Conservation (phyloP, 768 basidiomycete genomes). For the Tulasnella calospora region DNA sequence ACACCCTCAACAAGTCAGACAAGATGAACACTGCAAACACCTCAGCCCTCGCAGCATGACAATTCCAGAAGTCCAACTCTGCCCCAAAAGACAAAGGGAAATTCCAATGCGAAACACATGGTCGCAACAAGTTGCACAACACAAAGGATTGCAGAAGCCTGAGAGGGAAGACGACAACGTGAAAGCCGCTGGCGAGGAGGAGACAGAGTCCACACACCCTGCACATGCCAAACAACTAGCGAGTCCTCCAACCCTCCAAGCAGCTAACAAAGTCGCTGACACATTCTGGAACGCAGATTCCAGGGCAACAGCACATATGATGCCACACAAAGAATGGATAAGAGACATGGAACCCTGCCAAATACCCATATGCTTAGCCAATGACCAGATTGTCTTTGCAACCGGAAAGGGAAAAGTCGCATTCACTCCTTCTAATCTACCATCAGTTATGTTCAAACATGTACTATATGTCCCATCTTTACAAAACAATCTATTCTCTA, state of each 20-base stretch:
- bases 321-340: neutral
- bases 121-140: neutral
- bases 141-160: neutral
- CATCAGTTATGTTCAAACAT: neutral
- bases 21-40: too few species aligned
- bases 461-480: neutral
- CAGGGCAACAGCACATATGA: slow-evolving; percentile 7
- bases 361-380: neutral
- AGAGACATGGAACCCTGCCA: neutral
- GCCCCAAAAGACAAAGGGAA: neutral
- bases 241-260: neutral
- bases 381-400: neutral
- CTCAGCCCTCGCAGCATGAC: neutral
- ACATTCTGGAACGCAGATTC: slow-evolving; percentile 11
- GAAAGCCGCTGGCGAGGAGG: neutral
- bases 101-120: neutral
- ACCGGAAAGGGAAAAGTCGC: neutral
- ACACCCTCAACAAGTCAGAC: neutral
- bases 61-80: too few species aligned
- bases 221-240: neutral
- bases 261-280: neutral
- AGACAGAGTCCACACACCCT: neutral
- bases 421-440: neutral
- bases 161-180: neutral
- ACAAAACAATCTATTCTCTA: slow-evolving; percentile 3